Percentiles rank a stretch among this genome's conserved stretches.
phyloP scores from a whole-genome alignment of 2,329 filamentous ascomycete species.

The Ophiobolus disseminans region DNA sequence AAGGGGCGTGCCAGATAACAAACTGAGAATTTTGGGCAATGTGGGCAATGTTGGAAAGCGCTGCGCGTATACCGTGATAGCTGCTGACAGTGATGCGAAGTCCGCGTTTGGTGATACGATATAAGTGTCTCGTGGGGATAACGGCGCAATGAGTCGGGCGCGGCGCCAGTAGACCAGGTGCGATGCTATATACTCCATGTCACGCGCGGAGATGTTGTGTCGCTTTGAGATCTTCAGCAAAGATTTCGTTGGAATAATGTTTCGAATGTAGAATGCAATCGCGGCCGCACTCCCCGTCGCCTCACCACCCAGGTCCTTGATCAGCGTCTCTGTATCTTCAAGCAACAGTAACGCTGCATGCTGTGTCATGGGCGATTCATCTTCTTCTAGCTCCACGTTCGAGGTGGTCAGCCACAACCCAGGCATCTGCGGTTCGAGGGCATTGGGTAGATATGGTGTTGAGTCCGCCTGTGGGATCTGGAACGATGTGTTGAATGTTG shows the following conservation, averaged over 20 bases:
- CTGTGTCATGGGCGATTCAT: constrained; percentile 75
- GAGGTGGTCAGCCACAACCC: constrained; percentile 89
- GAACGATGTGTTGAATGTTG: constrained; percentile 65
- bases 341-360: constrained; percentile 87
- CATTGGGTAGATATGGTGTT: constrained; percentile 73
- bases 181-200: constrained; percentile 85
- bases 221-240: constrained; percentile 75
- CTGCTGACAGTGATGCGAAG: constrained; percentile 71
- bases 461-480: constrained; percentile 70
- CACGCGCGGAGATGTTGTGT: constrained; percentile 75
- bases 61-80: constrained; percentile 74
- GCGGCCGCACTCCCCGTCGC: constrained; percentile 76
- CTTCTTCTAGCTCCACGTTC: constrained; percentile 74
- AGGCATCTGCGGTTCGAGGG: constrained; percentile 71
- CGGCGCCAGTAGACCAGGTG: constrained; percentile 97
- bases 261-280: constrained; percentile 75
- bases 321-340: constrained; percentile 80
- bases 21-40: constrained; percentile 84
- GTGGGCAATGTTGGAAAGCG: constrained; percentile 84
- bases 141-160: constrained; percentile 86
- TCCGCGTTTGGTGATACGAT: constrained; percentile 91
- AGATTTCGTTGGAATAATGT: constrained; percentile 66
- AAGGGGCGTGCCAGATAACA: constrained; percentile 79
- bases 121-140: constrained; percentile 89
- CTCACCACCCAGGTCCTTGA: constrained; percentile 72